These are phyloP conservation scores for Auricularia sp. DNA, from an alignment of 768 basidiomycete species.

Conservation along the genomic window DNA sequence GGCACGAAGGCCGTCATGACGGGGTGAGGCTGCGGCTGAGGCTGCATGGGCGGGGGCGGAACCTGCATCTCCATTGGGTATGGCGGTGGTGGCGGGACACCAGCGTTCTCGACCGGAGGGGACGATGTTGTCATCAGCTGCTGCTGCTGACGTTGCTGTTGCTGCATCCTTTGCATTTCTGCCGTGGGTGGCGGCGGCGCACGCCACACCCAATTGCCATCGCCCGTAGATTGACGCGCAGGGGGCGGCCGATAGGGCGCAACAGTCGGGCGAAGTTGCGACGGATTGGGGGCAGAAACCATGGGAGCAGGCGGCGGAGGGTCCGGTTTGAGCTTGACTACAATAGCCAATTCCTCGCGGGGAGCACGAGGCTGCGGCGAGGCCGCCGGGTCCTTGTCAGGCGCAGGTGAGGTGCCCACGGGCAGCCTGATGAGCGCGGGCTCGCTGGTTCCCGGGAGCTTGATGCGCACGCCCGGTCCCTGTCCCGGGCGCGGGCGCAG, in stretches of 20 bases:
- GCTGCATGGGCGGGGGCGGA: not conserved
- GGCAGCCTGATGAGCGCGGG: constrained; percentile 12
- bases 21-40: constrained; percentile 11
- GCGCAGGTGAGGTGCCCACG: constrained; percentile 1
- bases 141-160: not conserved
- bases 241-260: constrained; percentile 1
- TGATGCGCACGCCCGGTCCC: constrained; percentile 43
- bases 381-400: not conserved
- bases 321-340: constrained; percentile 18
- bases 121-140: not conserved
- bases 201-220: constrained; percentile 5
- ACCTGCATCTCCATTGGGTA: not conserved
- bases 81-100: not conserved
- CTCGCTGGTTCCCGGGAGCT: constrained; percentile 40
- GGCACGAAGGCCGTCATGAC: constrained; percentile 35
- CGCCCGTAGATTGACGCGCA: not conserved
- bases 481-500: constrained; percentile 45
- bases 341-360: constrained; percentile 29
- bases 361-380: constrained; percentile 3
- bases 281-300: constrained; percentile 13
- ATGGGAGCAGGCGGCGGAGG: constrained; percentile 5
- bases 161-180: not conserved
- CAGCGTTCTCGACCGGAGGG: too few species aligned
- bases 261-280: constrained; percentile 23
- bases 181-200: not conserved